Conservation (phyloP, 768 basidiomycete species). For the Chalciporus pseudorubinellus region DNA sequence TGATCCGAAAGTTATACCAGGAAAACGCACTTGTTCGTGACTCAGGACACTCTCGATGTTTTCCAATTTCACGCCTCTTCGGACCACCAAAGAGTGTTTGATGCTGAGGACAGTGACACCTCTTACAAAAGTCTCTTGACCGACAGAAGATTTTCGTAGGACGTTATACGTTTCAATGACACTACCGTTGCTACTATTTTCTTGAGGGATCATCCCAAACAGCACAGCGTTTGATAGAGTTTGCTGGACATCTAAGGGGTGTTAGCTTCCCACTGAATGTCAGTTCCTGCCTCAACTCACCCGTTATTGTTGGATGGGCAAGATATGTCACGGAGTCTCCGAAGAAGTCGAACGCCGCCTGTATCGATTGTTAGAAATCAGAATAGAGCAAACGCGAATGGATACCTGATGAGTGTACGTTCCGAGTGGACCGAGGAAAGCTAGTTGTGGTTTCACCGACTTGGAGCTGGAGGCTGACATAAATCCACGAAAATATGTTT, state of each 20-base stretch:
- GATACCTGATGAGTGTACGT: slow-evolving; percentile 68
- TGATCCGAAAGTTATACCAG: neutral
- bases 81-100: slow-evolving; percentile 68
- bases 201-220: slow-evolving; percentile 73
- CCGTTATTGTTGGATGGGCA: slow-evolving; percentile 39
- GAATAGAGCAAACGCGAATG: neutral
- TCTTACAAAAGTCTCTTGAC: slow-evolving; percentile 48
- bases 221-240: slow-evolving; percentile 42
- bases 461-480: slow-evolving; percentile 6
- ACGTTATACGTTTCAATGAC: slow-evolving; percentile 75
- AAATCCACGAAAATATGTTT: slow-evolving; percentile 5
- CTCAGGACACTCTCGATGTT: slow-evolving; percentile 63
- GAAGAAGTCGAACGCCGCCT: slow-evolving; percentile 51
- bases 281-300: slow-evolving; percentile 27
- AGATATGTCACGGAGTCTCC: slow-evolving; percentile 44
- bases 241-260: slow-evolving; percentile 53
- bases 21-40: slow-evolving; percentile 67
- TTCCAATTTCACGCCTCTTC: slow-evolving; percentile 50
- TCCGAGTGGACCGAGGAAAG: slow-evolving; percentile 65
- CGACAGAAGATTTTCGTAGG: slow-evolving; percentile 43
- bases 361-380: slow-evolving; percentile 21
- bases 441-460: slow-evolving; percentile 34
- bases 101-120: slow-evolving; percentile 61
- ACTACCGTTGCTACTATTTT: slow-evolving; percentile 72
- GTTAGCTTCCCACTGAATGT: neutral